Percentiles rank a stretch among this genome's conserved stretches.
Evolutionary conservation across 441 rosid species (phyloP).

Genomic region (Corymbia citriodora): DNA sequence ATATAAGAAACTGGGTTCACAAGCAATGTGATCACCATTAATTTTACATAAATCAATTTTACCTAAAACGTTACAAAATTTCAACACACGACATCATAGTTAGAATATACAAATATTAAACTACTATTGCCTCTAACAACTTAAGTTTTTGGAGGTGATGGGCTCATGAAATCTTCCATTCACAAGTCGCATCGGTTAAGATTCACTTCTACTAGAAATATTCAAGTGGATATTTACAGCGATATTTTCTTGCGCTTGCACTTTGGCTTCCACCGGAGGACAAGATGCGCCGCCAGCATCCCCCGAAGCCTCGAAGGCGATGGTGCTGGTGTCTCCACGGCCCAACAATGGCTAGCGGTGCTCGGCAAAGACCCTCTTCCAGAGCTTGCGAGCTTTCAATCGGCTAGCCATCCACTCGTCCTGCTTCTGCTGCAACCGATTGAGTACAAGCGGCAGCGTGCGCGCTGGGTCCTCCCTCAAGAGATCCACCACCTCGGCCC

Average conservation of each 20-base stretch:
- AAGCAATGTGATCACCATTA: background rate
- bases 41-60: background rate
- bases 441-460: background rate
- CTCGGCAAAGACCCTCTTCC: background rate
- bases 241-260: background rate
- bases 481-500: background rate
- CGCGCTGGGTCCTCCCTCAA: background rate
- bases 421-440: background rate
- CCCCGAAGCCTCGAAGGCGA: background rate
- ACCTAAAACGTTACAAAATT: background rate
- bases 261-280: background rate
- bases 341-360: background rate
- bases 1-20: background rate
- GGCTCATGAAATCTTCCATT: background rate
- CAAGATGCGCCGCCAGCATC: background rate
- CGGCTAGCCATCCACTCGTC: background rate
- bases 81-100: background rate
- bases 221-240: background rate
- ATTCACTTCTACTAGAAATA: background rate
- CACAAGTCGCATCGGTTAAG: background rate
- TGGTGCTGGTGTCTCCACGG: background rate
- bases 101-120: background rate
- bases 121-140: accelerated
- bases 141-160: background rate
- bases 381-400: background rate